Evolutionary conservation across 129 eudicot species (phyloP).

Genomic region (Silybum marianum): DNA sequence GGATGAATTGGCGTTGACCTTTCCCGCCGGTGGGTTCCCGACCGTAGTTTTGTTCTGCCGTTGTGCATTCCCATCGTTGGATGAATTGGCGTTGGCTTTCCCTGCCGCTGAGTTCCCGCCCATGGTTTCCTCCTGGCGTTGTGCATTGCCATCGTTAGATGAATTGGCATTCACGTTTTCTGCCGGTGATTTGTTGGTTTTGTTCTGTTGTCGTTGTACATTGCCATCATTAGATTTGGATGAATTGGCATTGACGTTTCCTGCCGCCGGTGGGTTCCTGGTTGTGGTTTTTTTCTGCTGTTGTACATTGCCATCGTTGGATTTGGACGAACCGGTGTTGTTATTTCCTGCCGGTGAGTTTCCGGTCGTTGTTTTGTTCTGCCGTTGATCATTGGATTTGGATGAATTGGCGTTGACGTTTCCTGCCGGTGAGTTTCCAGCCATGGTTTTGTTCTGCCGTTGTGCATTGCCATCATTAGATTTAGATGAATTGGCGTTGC

Average conservation of each 20-base stretch:
- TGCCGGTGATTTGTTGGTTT: conserved; percentile 20
- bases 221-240: not conserved
- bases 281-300: not conserved
- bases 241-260: conserved; percentile 2
- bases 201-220: not conserved
- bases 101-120: not conserved
- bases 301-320: not conserved
- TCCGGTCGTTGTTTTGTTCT: not conserved
- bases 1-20: not conserved
- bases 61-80: not conserved
- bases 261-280: conserved; percentile 2
- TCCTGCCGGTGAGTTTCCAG: not conserved
- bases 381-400: not conserved
- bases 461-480: conserved; percentile 25
- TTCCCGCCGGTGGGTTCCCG: not conserved
- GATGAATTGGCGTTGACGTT: not conserved
- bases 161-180: conserved; percentile 16
- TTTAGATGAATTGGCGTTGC: conserved; percentile 18
- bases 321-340: not conserved
- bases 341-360: not conserved
- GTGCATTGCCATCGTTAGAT: conserved; percentile 22
- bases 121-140: conserved; percentile 6
- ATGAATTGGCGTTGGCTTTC: not conserved
- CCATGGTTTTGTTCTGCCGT: conserved; percentile 3
- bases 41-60: not conserved